A percentile compares a stretch with the other conserved stretches of the same genome.
phyloP scores from a whole-genome alignment of 331 rosid species.

The Quercus phellos region DNA sequence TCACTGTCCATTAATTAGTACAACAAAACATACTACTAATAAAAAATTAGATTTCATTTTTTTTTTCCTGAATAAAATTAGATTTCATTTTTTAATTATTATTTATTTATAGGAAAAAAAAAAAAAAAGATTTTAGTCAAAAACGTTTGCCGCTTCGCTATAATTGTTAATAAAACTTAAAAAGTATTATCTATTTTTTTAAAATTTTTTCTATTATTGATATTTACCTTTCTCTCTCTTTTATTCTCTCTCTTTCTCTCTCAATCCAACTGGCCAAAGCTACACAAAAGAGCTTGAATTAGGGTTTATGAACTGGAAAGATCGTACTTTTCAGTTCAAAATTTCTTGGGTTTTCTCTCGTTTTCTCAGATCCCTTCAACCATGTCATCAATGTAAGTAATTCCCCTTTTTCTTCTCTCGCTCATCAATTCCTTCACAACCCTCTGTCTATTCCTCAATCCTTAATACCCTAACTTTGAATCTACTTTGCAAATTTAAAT shows the following conservation, averaged over 20 bases:
- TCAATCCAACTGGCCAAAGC: constrained; percentile 10
- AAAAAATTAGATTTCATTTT: too few species aligned
- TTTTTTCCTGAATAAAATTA: too few species aligned
- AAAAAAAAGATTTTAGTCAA: too few species aligned
- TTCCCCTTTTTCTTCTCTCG: neutral
- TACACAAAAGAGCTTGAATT: neutral
- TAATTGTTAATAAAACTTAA: neutral
- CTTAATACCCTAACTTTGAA: neutral
- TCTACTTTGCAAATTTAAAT: neutral
- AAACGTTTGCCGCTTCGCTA: neutral
- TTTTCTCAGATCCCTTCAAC: constrained; percentile 6
- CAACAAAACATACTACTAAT: too few species aligned
- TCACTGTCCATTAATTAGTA: too few species aligned
- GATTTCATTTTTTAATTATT: too few species aligned
- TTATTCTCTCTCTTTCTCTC: neutral
- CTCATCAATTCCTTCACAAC: constrained; percentile 9
- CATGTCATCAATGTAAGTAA: constrained; percentile 37
- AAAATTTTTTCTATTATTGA: neutral
- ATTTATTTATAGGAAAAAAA: too few species aligned
- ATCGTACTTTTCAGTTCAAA: constrained; percentile 7
- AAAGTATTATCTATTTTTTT: neutral
- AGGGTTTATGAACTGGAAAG: constrained; percentile 26
- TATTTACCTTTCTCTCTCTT: neutral
- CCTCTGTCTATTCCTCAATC: neutral
- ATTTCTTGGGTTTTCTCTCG: constrained; percentile 13